A percentile compares a stretch with the other conserved stretches of the same genome.
phyloP scores from a whole-genome alignment of 805 yeast genomes.

The Candida chauliodis region DNA sequence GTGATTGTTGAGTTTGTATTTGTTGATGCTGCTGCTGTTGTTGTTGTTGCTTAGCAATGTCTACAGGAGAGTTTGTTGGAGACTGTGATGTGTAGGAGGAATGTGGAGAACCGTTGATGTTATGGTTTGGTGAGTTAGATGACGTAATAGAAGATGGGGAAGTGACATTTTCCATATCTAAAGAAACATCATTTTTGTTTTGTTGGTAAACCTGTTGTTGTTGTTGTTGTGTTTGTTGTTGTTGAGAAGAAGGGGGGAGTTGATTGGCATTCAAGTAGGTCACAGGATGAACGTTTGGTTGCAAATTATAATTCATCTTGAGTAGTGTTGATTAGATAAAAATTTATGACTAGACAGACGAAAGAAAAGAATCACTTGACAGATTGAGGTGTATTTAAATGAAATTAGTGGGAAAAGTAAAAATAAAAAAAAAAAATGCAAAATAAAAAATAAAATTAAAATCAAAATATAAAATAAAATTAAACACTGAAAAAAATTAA shows the following conservation, averaged over 20 bases:
- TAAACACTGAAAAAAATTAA: too few species aligned
- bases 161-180: constrained; percentile 26
- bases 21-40: constrained; percentile 2
- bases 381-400: too few species aligned
- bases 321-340: background rate
- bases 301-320: constrained; percentile 36
- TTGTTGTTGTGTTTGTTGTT: constrained; percentile 6
- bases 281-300: constrained; percentile 44
- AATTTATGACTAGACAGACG: too few species aligned
- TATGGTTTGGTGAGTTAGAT: constrained; percentile 17
- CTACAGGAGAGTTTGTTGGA: constrained; percentile 32
- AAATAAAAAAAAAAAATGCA: too few species aligned
- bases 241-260: background rate
- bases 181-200: constrained; percentile 14
- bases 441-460: too few species aligned
- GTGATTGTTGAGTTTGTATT: background rate
- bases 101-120: constrained; percentile 30
- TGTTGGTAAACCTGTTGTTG: background rate
- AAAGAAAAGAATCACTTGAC: too few species aligned
- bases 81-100: constrained; percentile 36
- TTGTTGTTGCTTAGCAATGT: constrained; percentile 10
- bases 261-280: constrained; percentile 37
- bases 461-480: too few species aligned
- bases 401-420: too few species aligned
- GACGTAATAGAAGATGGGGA: constrained; percentile 14